Evolutionary conservation across 1,284 basidiomycete species (phyloP).

Genomic region (Ganoderma leucocontextum): DNA sequence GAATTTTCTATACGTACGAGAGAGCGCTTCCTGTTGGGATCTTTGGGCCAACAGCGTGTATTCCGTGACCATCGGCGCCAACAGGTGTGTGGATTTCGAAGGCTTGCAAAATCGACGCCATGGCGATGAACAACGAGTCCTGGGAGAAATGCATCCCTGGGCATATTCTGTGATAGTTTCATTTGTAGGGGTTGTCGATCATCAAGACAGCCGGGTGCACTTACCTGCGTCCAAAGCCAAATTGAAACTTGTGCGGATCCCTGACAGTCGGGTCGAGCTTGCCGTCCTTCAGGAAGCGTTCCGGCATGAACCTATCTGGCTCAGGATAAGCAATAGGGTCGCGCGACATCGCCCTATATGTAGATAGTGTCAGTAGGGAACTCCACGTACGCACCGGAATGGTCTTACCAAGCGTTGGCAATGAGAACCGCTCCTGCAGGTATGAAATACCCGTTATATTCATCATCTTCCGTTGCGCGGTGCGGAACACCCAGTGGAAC

Average conservation of each 20-base stretch:
- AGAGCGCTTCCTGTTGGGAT: neutral
- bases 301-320: constrained; percentile 36
- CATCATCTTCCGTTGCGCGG: constrained; percentile 20
- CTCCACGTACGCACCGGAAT: neutral
- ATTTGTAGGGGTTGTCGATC: neutral
- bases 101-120: constrained; percentile 30
- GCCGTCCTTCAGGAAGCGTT: constrained; percentile 27
- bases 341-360: constrained; percentile 38
- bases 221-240: constrained; percentile 30
- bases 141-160: constrained; percentile 31
- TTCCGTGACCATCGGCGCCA: neutral
- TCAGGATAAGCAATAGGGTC: constrained; percentile 33
- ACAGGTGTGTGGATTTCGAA: constrained; percentile 31
- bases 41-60: neutral
- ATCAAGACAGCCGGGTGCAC: neutral
- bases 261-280: constrained; percentile 1
- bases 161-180: constrained; percentile 27
- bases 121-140: constrained; percentile 32
- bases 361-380: neutral
- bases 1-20: neutral
- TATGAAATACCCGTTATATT: constrained; percentile 28
- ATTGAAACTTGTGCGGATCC: constrained; percentile 21
- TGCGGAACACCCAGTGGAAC: constrained; percentile 22
- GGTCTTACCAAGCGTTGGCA: constrained; percentile 21
- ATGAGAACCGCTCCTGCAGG: constrained; percentile 24